Evolutionary conservation across 176 grass and related monocot genomes (phyloP), one percentile per base, ranked within the genome.

Genomic region (Calamus simplicifolius): DNA sequence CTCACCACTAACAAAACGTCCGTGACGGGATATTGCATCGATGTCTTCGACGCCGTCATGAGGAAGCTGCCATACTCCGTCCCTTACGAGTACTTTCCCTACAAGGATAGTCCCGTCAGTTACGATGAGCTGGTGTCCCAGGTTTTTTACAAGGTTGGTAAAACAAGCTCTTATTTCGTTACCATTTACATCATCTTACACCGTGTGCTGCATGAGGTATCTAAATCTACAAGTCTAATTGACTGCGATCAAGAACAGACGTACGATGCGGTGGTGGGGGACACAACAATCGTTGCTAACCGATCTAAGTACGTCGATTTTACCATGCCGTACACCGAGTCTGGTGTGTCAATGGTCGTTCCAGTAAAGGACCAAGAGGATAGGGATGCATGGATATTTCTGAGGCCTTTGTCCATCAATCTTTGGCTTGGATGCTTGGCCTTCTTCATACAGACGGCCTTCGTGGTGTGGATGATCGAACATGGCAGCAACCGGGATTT

Each of bases 391-490:
- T 97, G 92, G 92, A 97, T 97, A 62, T 97, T 97, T 75, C 62
- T 97, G 55, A 30, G 62, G 48, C 92, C 92, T 19, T 74, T 91
- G 50, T 75, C 86, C 4, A 25, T 43, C 21, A 54, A 69, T 29
- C 87, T 97, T 54, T 97, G 92, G 92, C 69, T 91, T 43, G 63
- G 58, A 5, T 82, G 78, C 84, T 14, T 85, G 52, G 74, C 62
- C 52, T 97, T 97, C 78, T 97, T 97, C 71, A 51, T 78, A 56
- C 88, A 88, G 81, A 97, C 84, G 2, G 92, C 83, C 49, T 82
- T 97, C 56, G 87, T 97, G 3, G 77, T 97, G 3, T 90, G 92
- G 87, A 57, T 77, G 7, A 85, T 97, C 57, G 92, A 97, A 78
- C 87, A 91, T 62, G 87, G 81, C 21, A 0, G 61, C 80, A 56